phyloP scores from a whole-genome alignment of 2,329 filamentous ascomycete genomes.

The Diaporthe sp. region DNA sequence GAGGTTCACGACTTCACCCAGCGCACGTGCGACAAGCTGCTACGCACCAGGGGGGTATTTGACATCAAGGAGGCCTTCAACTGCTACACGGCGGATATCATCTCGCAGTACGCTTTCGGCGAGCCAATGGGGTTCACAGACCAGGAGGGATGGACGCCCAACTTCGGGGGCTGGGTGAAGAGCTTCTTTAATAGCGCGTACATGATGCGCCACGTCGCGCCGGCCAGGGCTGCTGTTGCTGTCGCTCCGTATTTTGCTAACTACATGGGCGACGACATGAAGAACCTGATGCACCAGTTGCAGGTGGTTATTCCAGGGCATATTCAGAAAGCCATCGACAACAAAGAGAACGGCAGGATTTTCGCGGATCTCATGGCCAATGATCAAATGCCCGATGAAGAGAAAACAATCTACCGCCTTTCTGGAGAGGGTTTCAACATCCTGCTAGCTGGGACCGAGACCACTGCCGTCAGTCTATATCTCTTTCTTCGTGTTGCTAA shows the following conservation, averaged over 20 bases:
- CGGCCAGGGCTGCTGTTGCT: constrained; percentile 47
- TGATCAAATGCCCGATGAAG: constrained; percentile 42
- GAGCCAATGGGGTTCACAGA: constrained; percentile 37
- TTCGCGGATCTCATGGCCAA: constrained; percentile 48
- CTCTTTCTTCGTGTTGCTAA: neutral
- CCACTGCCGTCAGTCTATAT: constrained; percentile 30
- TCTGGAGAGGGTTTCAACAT: constrained; percentile 44
- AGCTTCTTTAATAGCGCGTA: constrained; percentile 39
- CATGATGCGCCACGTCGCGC: constrained; percentile 48
- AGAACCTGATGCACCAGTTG: constrained; percentile 47
- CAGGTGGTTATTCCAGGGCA: constrained; percentile 47
- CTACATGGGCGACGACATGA: constrained; percentile 43
- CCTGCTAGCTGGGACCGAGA: constrained; percentile 44
- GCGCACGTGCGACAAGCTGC: constrained; percentile 50
- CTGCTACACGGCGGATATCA: constrained; percentile 27
- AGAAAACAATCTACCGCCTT: constrained; percentile 42
- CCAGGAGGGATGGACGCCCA: constrained; percentile 34
- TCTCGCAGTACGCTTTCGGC: constrained; percentile 31
- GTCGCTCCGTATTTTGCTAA: constrained; percentile 47
- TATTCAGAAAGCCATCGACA: constrained; percentile 43
- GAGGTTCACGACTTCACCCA: constrained; percentile 47
- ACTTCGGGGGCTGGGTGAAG: constrained; percentile 47
- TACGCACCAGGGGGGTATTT: constrained; percentile 1
- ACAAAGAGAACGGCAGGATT: constrained; percentile 45
- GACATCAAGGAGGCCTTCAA: constrained; percentile 34